Evolutionary conservation across 164 flowering plant genomes (phyloP), one percentile per base, ranked within the genome.

Genomic region (Hamamelis virginiana): DNA sequence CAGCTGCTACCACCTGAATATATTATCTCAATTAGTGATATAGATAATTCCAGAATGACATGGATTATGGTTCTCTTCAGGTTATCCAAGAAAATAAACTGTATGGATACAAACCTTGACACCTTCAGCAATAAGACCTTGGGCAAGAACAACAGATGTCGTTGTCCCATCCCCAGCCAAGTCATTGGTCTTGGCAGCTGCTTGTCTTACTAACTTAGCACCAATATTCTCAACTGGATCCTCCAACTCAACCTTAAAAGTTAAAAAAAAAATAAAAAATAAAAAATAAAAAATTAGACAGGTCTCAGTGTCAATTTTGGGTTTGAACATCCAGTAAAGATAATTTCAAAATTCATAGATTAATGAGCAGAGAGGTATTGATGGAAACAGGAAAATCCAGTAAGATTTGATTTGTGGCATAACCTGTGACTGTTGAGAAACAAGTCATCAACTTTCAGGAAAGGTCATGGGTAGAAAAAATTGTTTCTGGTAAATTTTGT

Each of bases 111-210:
- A 56, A 59, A 92, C 96, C 98, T 96, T 92, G 51, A 96, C 97
- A 76, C 98, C 98, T 76, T 92, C 99, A 3, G 97, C 85, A 65
- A 96, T 92, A 22, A 92, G 86, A 46, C 99, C 99, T 69, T 96
- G 99, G 12, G 99, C 99, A 67, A 96, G 97, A 70, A 96, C 98
- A 75, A 96, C 99, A 28, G 99, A 96, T n/a, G 99, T 93, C 12
- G 99, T 96, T 5, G 99, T 96, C 16, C 99, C 99, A 82, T 96
- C 99, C 67, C 99, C 99, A 82, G 99, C 99, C 79, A 96, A 80
- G 71, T 96, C 99, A 80, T 96, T 96, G 53, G 99, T 96, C 85
- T 93, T 96, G 15, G 99, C 85, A 80, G 99, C 99, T 22, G 99
- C 99, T 77, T 96, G 99, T 64, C 99, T 87, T 65, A 96, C 99